phyloP scores from a whole-genome alignment of 257 asterid species.

The Nyctanthes arbortristis region DNA sequence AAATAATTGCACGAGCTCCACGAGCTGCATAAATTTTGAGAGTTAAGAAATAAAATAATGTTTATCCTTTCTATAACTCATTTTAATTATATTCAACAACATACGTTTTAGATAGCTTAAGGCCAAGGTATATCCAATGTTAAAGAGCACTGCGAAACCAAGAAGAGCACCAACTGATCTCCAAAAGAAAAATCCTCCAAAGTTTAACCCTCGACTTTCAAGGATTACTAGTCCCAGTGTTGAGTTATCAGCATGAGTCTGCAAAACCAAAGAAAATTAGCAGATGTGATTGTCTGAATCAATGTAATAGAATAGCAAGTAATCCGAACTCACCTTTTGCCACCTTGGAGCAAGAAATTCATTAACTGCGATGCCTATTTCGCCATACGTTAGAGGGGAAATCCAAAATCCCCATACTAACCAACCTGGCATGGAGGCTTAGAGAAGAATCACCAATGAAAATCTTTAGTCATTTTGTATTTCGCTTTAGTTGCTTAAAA shows the following conservation, averaged over 20 bases:
- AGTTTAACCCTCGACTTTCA: slow-evolving; percentile 51
- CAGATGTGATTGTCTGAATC: background rate
- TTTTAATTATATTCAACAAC: slow-evolving; percentile 11
- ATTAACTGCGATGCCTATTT: slow-evolving; percentile 61
- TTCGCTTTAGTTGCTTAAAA: background rate
- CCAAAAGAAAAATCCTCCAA: slow-evolving; percentile 50
- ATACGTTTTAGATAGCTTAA: slow-evolving; percentile 56
- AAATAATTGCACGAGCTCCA: slow-evolving; percentile 36
- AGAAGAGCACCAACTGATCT: slow-evolving; percentile 56
- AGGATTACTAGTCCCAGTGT: slow-evolving; percentile 59
- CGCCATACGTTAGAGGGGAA: slow-evolving; percentile 71
- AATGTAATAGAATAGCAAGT: background rate
- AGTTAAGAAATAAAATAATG: background rate
- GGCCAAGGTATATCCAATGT: slow-evolving; percentile 54
- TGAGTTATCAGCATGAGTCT: slow-evolving; percentile 36
- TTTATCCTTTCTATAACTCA: background rate
- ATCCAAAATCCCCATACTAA: slow-evolving; percentile 73
- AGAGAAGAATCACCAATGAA: slow-evolving; percentile 14
- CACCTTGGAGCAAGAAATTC: slow-evolving; percentile 72
- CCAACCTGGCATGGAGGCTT: slow-evolving; percentile 79
- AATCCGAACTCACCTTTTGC: slow-evolving; percentile 50
- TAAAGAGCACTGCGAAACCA: slow-evolving; percentile 51
- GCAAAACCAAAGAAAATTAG: too few species aligned
- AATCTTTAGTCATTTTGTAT: background rate
- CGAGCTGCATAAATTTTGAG: slow-evolving; percentile 28